Percentiles rank a stretch among this genome's conserved stretches.
Conservation (phyloP, 768 basidiomycete genomes). For the Amanita subjunquillea region DNA sequence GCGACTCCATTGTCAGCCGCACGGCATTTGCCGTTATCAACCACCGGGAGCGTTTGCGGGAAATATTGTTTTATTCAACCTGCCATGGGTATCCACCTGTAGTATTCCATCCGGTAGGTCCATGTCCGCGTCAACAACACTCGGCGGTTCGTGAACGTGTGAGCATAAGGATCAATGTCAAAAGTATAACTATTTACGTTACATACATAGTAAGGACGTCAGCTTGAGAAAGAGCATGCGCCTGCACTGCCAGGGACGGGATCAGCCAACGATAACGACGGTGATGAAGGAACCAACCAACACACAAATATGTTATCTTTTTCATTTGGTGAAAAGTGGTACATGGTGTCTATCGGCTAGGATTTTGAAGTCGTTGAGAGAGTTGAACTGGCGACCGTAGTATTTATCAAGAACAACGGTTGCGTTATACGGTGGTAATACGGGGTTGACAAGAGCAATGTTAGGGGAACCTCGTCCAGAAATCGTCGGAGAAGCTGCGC, state of each 20-base stretch:
- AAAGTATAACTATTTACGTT: slow-evolving; percentile 34
- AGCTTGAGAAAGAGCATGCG: slow-evolving; percentile 36
- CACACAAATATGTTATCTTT: slow-evolving; percentile 51
- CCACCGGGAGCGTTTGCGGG: no score
- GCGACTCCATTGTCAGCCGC: no score
- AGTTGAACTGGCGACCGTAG: slow-evolving; percentile 75
- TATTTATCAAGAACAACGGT: slow-evolving; percentile 71
- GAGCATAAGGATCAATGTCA: slow-evolving; percentile 48
- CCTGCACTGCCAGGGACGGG: slow-evolving; percentile 29
- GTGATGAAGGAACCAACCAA: neutral
- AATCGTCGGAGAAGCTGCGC: no score
- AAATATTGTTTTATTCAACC: no score
- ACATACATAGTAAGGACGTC: slow-evolving; percentile 42
- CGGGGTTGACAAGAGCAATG: slow-evolving; percentile 55
- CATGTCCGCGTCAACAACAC: slow-evolving; percentile 54
- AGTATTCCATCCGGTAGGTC: slow-evolving; percentile 56
- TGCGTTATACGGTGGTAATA: slow-evolving; percentile 43
- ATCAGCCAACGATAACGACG: neutral
- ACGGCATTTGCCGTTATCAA: no score
- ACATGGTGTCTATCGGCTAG: slow-evolving; percentile 60
- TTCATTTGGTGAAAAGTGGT: slow-evolving; percentile 41
- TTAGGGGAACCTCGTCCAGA: slow-evolving; percentile 59
- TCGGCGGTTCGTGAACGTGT: slow-evolving; percentile 47
- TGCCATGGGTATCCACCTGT: slow-evolving; percentile 51
- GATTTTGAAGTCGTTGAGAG: slow-evolving; percentile 73